Conservation (phyloP, 2,329 filamentous ascomycete species). For the Sporothrix pseudoabietina region DNA sequence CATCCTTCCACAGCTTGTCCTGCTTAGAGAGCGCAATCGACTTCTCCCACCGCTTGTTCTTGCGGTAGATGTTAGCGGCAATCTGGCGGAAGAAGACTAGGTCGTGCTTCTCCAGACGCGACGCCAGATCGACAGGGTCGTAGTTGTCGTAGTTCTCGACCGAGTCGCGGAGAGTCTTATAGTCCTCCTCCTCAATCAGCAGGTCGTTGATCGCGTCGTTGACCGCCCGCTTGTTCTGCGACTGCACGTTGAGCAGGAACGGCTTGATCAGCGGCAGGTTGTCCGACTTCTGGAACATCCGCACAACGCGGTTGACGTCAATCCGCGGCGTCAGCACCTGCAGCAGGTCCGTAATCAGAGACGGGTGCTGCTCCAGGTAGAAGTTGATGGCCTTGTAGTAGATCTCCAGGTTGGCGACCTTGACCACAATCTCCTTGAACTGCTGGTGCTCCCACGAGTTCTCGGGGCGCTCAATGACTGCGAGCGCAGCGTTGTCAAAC, state of each 20-base stretch:
- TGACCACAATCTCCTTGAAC: slow-evolving; percentile 98
- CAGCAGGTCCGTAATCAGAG: slow-evolving; percentile 90
- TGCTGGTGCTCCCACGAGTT: slow-evolving; percentile 99
- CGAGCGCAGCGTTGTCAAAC: slow-evolving; percentile 93
- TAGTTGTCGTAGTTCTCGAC: slow-evolving; percentile 99
- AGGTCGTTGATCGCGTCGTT: slow-evolving; percentile 98
- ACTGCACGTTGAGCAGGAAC: slow-evolving; percentile 93
- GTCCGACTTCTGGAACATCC: slow-evolving; percentile 98
- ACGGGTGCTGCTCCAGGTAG: slow-evolving; percentile 95
- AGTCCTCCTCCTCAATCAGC: slow-evolving; percentile 97
- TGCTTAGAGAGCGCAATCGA: slow-evolving; percentile 97
- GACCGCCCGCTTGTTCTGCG: slow-evolving; percentile 96
- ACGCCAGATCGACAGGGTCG: slow-evolving; percentile 87
- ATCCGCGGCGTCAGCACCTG: slow-evolving; percentile 90
- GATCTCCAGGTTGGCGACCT: slow-evolving; percentile 97
- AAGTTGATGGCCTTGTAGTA: slow-evolving; percentile 98
- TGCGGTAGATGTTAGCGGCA: slow-evolving; percentile 96
- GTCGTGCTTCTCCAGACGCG: slow-evolving; percentile 94
- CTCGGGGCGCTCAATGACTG: slow-evolving; percentile 95
- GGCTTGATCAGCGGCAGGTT: slow-evolving; percentile 98
- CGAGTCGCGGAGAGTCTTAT: slow-evolving; percentile 97
- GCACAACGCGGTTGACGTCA: slow-evolving; percentile 98
- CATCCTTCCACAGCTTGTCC: slow-evolving; percentile 99
- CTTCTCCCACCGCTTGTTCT: slow-evolving; percentile 99
- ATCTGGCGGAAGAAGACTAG: slow-evolving; percentile 99